These are phyloP conservation scores for Cyphellophora attinorum DNA, from an alignment of 2,329 filamentous ascomycete species.

Conservation along the genomic window DNA sequence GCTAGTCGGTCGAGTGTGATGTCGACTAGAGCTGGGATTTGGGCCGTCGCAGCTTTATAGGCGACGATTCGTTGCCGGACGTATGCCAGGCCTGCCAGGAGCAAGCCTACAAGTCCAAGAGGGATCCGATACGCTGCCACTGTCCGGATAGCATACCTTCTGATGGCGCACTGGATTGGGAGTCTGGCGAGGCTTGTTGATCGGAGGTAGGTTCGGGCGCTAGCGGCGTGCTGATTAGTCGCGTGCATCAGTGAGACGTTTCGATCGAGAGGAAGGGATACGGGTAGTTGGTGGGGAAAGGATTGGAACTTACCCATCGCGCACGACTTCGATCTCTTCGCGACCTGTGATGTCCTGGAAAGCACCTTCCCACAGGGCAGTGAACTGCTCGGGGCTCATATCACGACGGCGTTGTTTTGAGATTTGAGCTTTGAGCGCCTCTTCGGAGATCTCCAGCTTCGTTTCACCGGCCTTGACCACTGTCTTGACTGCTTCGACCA, in stretches of 20 bases:
- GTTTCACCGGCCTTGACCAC: conserved; percentile 35
- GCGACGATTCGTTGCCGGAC: conserved; percentile 53
- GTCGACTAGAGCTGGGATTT: conserved; percentile 74
- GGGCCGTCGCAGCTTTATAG: conserved; percentile 55
- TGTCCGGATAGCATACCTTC: conserved; percentile 37
- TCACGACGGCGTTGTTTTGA: conserved; percentile 67
- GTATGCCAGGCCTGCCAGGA: conserved; percentile 49
- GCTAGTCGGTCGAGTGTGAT: conserved; percentile 76
- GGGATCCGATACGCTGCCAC: conserved; percentile 41
- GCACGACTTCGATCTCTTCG: conserved; percentile 50
- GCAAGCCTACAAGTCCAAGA: conserved; percentile 35
- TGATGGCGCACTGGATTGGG: conserved; percentile 60
- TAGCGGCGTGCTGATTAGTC: conserved; percentile 16
- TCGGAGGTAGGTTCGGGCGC: conserved; percentile 57
- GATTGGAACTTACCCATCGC: conserved; percentile 46
- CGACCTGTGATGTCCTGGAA: conserved; percentile 41
- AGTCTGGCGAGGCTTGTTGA: conserved; percentile 86
- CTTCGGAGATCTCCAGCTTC: conserved; percentile 49
- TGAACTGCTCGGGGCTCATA: conserved; percentile 81
- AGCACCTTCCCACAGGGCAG: conserved; percentile 59
- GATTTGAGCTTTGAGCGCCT: conserved; percentile 68
- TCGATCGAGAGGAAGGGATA: conserved; percentile 10
- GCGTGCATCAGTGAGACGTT: conserved; percentile 3
- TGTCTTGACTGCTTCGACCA: conserved; percentile 29
- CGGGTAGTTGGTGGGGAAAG: conserved; percentile 9